Evolutionary conservation across 2,329 filamentous ascomycete genomes (phyloP), one percentile per base, ranked within the genome.

Genomic region (Colletotrichum sansevieriae): DNA sequence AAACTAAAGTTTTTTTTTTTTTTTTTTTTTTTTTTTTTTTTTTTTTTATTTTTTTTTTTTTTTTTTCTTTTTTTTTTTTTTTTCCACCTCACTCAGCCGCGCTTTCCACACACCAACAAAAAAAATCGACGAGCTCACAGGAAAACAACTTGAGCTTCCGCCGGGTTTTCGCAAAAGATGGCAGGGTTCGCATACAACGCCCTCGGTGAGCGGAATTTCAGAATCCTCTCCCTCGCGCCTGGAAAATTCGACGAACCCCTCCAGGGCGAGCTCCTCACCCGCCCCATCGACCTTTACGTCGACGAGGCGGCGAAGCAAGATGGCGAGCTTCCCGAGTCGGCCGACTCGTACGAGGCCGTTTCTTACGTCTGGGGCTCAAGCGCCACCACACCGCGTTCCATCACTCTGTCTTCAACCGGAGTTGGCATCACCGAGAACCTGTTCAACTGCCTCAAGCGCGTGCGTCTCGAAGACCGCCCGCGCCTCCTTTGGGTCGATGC

Each of bases 401-500:
- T 71, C 59, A 33, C 22, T 33, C 37, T 60, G 12, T 22, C 54
- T 2, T 57, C 47, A 35, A 18, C 66, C 15, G 20, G 46, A 9
- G 54, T 65, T 7, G 13, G 60, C 65, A 65, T 70, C 56, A 70
- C 68, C 22, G 55, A 69, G 37, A 69, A 54, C 56, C 44, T 71
- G 5, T 52, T 33, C 43, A 52, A 37, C 56, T 65, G 65, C 61
- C 65, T 71, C n/a, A 54, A 41, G 41, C 68, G 68, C 4, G 39
- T 71, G 41, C 65, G 68, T 10, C 65, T 65, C 55, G 41, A 41
- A 3, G 60, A 68, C 37, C 43, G 59, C 12, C 22, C 55, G 1
- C 59, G 70, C 11, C 59, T 63, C 20, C 49, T 74, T 33, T 74
- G 72, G 72, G 70, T 55, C 6, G 72, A 74, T 18, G 72, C 72